Percentiles rank a stretch among this genome's conserved stretches.
Evolutionary conservation across 768 basidiomycete genomes (phyloP).

Genomic region (Calocera cornea): DNA sequence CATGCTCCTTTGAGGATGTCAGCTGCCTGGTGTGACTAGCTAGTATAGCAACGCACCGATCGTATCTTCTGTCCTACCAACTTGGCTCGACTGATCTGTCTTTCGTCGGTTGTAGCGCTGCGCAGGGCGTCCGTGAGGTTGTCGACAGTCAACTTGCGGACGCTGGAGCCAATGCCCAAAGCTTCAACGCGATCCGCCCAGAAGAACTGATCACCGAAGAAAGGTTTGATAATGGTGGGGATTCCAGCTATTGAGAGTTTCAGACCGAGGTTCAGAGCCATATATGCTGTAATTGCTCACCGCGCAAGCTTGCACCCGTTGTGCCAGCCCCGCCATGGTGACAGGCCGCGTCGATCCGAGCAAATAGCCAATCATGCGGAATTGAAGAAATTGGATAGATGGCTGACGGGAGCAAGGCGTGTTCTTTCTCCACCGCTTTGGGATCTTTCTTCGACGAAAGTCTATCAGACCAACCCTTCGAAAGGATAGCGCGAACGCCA

Average conservation of each 20-base stretch:
- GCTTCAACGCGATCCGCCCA: slow-evolving; percentile 98
- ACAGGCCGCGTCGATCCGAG: slow-evolving; percentile 85
- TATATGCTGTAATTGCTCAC: slow-evolving; percentile 30
- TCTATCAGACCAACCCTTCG: slow-evolving; percentile 96
- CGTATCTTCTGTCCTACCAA: slow-evolving; percentile 78
- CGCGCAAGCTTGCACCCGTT: slow-evolving; percentile 84
- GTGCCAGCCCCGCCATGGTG: slow-evolving; percentile 98
- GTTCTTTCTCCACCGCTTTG: slow-evolving; percentile 36
- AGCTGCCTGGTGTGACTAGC: neutral
- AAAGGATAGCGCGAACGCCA: slow-evolving; percentile 83
- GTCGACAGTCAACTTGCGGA: slow-evolving; percentile 76
- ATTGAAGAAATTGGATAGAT: slow-evolving; percentile 77
- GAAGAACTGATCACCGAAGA: slow-evolving; percentile 97
- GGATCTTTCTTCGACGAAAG: slow-evolving; percentile 45
- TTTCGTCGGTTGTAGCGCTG: slow-evolving; percentile 72
- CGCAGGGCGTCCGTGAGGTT: slow-evolving; percentile 63
- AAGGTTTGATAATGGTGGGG: slow-evolving; percentile 91
- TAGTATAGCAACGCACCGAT: slow-evolving; percentile 35
- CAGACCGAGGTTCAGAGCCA: neutral
- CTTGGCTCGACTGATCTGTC: slow-evolving; percentile 77
- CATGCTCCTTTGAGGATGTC: slow-evolving; percentile 58
- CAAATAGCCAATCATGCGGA: slow-evolving; percentile 94
- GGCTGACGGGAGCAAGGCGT: slow-evolving; percentile 48
- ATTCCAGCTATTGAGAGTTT: slow-evolving; percentile 50
- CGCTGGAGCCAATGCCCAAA: slow-evolving; percentile 75